Evolutionary conservation across 2,329 filamentous ascomycete genomes (phyloP).

Genomic region (Colletotrichum somersetense): DNA sequence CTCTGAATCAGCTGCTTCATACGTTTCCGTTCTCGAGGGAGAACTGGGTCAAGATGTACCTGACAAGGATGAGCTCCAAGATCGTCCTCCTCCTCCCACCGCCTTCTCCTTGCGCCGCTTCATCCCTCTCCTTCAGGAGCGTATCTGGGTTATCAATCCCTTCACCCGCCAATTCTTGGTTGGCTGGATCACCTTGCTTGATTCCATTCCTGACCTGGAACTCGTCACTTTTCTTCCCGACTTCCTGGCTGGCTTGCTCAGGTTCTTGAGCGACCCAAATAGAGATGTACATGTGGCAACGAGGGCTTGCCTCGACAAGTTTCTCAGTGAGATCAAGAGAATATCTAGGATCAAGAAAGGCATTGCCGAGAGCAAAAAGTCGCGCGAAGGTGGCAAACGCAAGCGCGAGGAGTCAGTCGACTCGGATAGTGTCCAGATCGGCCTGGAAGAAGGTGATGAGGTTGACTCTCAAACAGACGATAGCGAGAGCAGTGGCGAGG

Average conservation of each 20-base stretch:
- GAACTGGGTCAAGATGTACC: conserved; percentile 59
- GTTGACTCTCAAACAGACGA: conserved; percentile 69
- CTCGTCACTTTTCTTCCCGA: conserved; percentile 92
- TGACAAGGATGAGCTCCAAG: conserved; percentile 52
- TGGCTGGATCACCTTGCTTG: conserved; percentile 93
- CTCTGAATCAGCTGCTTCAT: conserved; percentile 92
- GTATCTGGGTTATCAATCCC: conserved; percentile 93
- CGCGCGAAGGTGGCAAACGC: conserved; percentile 73
- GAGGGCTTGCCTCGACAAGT: conserved; percentile 88
- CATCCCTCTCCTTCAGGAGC: conserved; percentile 92
- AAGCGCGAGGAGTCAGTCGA: conserved; percentile 80
- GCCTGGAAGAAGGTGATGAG: conserved; percentile 71
- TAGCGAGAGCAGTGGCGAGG: conserved; percentile 76
- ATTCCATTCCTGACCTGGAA: conserved; percentile 96
- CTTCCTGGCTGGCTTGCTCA: conserved; percentile 89
- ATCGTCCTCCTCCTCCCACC: conserved; percentile 74
- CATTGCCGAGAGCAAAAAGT: conserved; percentile 86
- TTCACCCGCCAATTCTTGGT: conserved; percentile 96
- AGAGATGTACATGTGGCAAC: conserved; percentile 95
- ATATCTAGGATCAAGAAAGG: conserved; percentile 94
- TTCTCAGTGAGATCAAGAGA: conserved; percentile 92
- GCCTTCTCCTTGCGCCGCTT: conserved; percentile 93
- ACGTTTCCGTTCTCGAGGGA: conserved; percentile 87
- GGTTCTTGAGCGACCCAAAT: conserved; percentile 92
- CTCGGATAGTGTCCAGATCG: conserved; percentile 69